Conservation (phyloP, 257 asterid genomes). For the Solanum ossicruentum region DNA sequence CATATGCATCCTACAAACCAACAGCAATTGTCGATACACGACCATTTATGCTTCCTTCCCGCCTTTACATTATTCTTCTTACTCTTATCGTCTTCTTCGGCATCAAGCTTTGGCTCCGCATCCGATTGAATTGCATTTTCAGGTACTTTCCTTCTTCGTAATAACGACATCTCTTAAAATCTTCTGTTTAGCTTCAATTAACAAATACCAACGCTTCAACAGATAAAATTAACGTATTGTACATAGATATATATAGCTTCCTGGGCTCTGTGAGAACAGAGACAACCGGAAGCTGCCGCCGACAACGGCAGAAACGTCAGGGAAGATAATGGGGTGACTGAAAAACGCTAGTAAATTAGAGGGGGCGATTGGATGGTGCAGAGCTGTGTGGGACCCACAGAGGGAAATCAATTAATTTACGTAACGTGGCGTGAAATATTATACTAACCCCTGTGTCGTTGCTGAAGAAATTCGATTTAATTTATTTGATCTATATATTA, state of each 20-base stretch:
- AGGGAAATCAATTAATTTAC: background rate
- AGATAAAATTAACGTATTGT: background rate
- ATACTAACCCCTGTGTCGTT: too few species aligned
- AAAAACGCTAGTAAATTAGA: background rate
- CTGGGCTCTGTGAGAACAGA: background rate
- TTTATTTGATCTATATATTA: too few species aligned
- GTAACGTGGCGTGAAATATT: background rate
- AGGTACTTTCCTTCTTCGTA: slow-evolving; percentile 40
- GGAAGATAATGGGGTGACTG: background rate
- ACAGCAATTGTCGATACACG: slow-evolving; percentile 72
- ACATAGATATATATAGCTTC: background rate
- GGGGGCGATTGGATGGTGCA: background rate
- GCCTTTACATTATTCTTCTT: slow-evolving; percentile 19
- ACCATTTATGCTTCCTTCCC: slow-evolving; percentile 36
- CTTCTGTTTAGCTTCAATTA: background rate
- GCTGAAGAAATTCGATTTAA: too few species aligned
- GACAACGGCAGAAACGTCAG: background rate
- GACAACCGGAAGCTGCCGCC: background rate
- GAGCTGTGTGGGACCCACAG: background rate
- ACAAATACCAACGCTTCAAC: background rate
- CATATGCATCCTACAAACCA: slow-evolving; percentile 78
- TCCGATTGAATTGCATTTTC: slow-evolving; percentile 13
- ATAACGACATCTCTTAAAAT: slow-evolving; percentile 8
- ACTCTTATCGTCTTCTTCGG: slow-evolving; percentile 1
- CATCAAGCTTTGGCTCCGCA: slow-evolving; percentile 10